Conservation (phyloP, 352 stramenopile genomes). For the Phytophthora litchii region DNA sequence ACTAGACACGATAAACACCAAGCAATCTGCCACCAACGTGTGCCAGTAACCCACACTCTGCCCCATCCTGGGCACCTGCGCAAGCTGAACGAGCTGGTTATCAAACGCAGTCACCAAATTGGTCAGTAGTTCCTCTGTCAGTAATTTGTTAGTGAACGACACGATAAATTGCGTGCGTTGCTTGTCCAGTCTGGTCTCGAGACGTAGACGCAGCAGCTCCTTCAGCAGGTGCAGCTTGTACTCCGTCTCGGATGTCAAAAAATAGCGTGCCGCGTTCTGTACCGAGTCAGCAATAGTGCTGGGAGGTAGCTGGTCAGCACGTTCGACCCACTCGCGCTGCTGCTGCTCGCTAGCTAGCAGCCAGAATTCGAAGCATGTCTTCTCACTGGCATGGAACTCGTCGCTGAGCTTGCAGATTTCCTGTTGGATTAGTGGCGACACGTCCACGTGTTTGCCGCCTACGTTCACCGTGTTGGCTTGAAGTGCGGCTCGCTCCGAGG, state of each 20-base stretch:
- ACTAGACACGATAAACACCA: constrained; percentile 69
- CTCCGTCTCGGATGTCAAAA: constrained; percentile 76
- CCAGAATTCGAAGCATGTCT: constrained; percentile 77
- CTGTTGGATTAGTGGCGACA: constrained; percentile 81
- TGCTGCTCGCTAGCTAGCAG: constrained; percentile 73
- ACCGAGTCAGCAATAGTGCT: constrained; percentile 61
- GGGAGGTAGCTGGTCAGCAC: constrained; percentile 61
- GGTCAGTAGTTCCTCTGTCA: constrained; percentile 50
- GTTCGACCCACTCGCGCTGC: constrained; percentile 74
- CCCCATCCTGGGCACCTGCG: constrained; percentile 60
- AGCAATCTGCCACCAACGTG: constrained; percentile 68
- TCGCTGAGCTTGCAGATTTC: constrained; percentile 84
- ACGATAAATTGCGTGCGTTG: constrained; percentile 68
- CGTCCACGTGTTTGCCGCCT: constrained; percentile 67
- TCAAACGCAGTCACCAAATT: constrained; percentile 62
- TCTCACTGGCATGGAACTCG: constrained; percentile 71
- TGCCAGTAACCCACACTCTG: constrained; percentile 82
- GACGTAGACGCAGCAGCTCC: constrained; percentile 71
- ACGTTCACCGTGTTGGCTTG: constrained; percentile 68
- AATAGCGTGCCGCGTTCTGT: constrained; percentile 71
- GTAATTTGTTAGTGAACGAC: constrained; percentile 71
- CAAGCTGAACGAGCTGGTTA: constrained; percentile 55
- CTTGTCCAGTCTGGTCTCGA: constrained; percentile 60
- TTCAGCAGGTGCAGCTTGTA: constrained; percentile 80
- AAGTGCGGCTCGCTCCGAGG: constrained; percentile 60